These are phyloP conservation scores for Arthrobotrys iridis DNA, from an alignment of 2,329 filamentous ascomycete genomes.

Conservation along the genomic window DNA sequence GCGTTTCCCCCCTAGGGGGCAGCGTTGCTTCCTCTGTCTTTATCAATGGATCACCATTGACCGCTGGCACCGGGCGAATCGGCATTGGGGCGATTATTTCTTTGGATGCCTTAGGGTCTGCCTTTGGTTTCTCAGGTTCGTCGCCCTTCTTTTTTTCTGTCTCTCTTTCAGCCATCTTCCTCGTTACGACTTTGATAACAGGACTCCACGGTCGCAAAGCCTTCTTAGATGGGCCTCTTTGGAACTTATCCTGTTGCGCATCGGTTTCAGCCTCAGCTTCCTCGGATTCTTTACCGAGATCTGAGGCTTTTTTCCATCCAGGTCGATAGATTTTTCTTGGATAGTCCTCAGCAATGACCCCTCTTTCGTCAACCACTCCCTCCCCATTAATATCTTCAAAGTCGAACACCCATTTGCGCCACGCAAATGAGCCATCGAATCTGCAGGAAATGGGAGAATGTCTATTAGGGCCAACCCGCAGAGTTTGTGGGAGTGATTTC, in stretches of 20 bases:
- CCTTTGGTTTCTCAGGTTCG: background rate
- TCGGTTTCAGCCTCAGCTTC: background rate
- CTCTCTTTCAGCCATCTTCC: conserved; percentile 4
- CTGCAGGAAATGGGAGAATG: conserved; percentile 45
- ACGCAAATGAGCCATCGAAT: conserved; percentile 33
- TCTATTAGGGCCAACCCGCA: conserved; percentile 40
- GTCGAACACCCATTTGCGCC: conserved; percentile 47
- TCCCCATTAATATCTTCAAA: conserved; percentile 53
- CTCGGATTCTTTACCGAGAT: background rate
- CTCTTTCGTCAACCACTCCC: conserved; percentile 50
- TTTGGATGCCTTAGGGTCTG: background rate
- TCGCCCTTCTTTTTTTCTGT: conserved; percentile 3
- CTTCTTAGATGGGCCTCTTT: background rate
- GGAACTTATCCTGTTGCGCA: background rate
- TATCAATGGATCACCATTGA: background rate
- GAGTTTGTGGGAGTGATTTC: conserved; percentile 22
- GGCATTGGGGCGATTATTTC: conserved; percentile 5
- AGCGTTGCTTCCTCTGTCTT: background rate
- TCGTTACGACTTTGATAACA: conserved; percentile 3
- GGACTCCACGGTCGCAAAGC: background rate
- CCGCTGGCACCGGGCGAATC: background rate
- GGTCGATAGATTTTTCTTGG: conserved; percentile 4
- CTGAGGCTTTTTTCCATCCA: conserved; percentile 10
- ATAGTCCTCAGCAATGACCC: conserved; percentile 36
- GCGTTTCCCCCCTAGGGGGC: background rate